Conservation (phyloP, 495 filamentous ascomycete genomes). For the Rostrohypoxylon terebratum region DNA sequence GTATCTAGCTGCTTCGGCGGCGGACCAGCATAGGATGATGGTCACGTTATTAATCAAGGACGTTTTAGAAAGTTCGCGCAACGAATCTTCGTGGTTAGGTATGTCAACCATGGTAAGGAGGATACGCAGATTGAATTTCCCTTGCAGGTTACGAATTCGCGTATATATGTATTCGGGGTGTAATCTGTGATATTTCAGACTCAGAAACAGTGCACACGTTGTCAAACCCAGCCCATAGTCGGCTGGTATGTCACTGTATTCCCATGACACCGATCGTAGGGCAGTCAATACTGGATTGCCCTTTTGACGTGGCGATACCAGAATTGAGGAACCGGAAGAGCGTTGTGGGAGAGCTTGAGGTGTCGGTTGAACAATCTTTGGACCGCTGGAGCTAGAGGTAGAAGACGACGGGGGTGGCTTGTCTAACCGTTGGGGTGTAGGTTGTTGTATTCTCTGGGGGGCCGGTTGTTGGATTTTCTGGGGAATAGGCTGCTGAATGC, state of each 20-base stretch:
- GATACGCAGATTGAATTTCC: conserved; percentile 85
- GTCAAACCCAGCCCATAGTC: conserved; percentile 91
- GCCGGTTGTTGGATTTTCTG: conserved; percentile 56
- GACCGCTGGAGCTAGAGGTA: conserved; percentile 15
- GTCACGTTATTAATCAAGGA: conserved; percentile 89
- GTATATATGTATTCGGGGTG: conserved; percentile 99
- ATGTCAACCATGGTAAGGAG: conserved; percentile 94
- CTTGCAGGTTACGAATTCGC: conserved; percentile 81
- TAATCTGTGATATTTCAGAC: conserved; percentile 95
- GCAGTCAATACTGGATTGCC: conserved; percentile 92
- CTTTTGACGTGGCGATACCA: conserved; percentile 87
- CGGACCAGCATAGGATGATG: conserved; percentile 91
- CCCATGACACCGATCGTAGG: conserved; percentile 88
- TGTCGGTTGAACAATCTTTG: conserved; percentile 84
- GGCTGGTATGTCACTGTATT: conserved; percentile 93
- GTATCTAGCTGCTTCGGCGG: conserved; percentile 91
- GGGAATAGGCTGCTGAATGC: conserved; percentile 50
- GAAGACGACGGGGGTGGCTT: conserved; percentile 51
- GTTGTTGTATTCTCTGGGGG: conserved; percentile 56
- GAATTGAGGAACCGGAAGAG: conserved; percentile 77
- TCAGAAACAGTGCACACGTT: conserved; percentile 92
- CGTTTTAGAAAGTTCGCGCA: conserved; percentile 88
- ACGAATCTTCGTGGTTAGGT: conserved; percentile 79
- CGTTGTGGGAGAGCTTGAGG: conserved; percentile 81
- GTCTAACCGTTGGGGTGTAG: conserved; percentile 59